Evolutionary conservation across 2,329 filamentous ascomycete species (phyloP), one percentile per base, ranked within the genome.

Genomic region (Bipolaris bicolor): DNA sequence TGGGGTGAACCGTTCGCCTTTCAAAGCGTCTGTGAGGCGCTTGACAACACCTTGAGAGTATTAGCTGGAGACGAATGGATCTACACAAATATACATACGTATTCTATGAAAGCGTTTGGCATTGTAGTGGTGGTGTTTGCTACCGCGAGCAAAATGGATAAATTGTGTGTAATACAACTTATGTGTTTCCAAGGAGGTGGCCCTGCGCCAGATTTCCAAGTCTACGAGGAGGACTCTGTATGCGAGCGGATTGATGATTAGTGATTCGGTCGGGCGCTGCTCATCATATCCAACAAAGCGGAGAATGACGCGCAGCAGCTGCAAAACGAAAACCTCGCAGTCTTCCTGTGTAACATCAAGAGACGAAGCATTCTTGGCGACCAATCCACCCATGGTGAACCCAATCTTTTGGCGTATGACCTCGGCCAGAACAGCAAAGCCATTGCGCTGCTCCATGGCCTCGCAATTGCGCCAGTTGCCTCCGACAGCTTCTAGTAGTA

Each of bases 381-480:
- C 87, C 69, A 63, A 78, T 80, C 61, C 57, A 49, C 71, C 75
- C 54, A 63, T 64, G 48, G 77, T 79, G 47, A 78, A 70, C 5
- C 89, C 90, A 31, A 97, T 81, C 74, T 97, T 97, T 52, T 91
- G 90, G 52, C 92, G 88, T 22, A 99, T 78, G 16, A 98, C 83
- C 76, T 92, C 87, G 39, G 90, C 90, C 49, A 99, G 79, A 34
- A 98, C 90, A 24, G 91, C 90, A 72, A 97, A 99, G 0, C 94
- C 96, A 65, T 96, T 95, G 58, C 96, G 92, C 68, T 91, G 88
- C 76, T 99, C 95, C 90, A 99, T 97, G 24, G 95, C 93, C 74
- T 99, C 96, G 65, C 95, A 98, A 65, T 98, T 98, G 62, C 95
- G 86, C 95, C 96, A 99, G 72, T 90, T 98, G 62, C 90, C 89